phyloP scores from a whole-genome alignment of 2,329 filamentous ascomycete species.

The Trichoderma sp. region DNA sequence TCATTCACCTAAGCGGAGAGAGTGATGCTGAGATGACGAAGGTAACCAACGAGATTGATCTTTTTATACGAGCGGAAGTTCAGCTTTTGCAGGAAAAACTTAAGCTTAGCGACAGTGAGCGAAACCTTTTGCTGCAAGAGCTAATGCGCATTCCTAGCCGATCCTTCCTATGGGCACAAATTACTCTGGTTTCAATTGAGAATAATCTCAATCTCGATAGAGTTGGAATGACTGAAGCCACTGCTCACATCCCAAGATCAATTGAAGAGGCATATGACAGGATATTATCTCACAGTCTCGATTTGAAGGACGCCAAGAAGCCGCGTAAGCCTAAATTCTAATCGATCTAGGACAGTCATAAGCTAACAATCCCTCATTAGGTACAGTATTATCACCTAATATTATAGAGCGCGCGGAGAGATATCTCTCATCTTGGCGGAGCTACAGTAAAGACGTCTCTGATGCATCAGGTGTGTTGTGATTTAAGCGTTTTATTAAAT shows the following conservation, averaged over 20 bases:
- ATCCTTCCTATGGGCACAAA: slow-evolving; percentile 30
- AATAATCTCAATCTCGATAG: slow-evolving; percentile 12
- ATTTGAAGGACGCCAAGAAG: slow-evolving; percentile 20
- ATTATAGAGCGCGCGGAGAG: too few species aligned
- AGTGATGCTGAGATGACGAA: slow-evolving; percentile 14
- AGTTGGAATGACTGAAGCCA: slow-evolving; percentile 8
- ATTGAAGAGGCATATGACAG: slow-evolving; percentile 29
- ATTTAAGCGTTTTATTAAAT: too few species aligned
- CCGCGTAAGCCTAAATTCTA: too few species aligned
- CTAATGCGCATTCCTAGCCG: slow-evolving; percentile 21
- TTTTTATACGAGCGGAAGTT: slow-evolving; percentile 21
- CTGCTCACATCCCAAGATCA: slow-evolving; percentile 21
- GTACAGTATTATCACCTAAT: too few species aligned
- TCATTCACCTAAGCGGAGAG: slow-evolving; percentile 25
- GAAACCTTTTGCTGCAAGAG: slow-evolving; percentile 15
- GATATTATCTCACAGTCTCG: slow-evolving; percentile 24
- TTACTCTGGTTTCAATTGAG: slow-evolving; percentile 21
- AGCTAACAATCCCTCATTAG: too few species aligned
- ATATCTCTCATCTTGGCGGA: too few species aligned
- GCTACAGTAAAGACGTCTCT: too few species aligned
- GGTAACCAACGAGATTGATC: slow-evolving; percentile 26
- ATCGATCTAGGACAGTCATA: too few species aligned
- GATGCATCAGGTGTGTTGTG: too few species aligned
- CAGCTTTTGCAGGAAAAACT: not conserved
- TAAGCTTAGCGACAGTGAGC: slow-evolving; percentile 13